These are phyloP conservation scores for Inga leiocalycina DNA, from an alignment of 306 rosid species.

Conservation along the genomic window DNA sequence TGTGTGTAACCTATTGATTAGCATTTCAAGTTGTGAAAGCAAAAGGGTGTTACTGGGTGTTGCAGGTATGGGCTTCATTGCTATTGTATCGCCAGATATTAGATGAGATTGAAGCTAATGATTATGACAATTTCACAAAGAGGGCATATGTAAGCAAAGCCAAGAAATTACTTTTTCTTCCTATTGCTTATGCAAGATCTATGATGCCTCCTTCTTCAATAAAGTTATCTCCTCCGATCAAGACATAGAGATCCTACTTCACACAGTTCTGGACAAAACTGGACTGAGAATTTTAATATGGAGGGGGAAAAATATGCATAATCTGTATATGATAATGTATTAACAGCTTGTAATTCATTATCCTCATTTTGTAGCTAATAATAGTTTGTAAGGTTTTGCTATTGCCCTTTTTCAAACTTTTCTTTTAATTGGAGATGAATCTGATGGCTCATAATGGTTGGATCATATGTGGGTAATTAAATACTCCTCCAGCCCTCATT, in stretches of 20 bases:
- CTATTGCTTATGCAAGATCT: slow-evolving; percentile 51
- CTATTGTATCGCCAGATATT: slow-evolving; percentile 68
- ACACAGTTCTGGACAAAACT: slow-evolving; percentile 28
- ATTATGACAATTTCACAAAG: slow-evolving; percentile 71
- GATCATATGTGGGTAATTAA: not conserved
- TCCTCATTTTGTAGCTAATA: slow-evolving; percentile 32
- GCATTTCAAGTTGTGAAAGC: not conserved
- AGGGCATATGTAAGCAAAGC: slow-evolving; percentile 80
- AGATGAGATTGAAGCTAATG: slow-evolving; percentile 86
- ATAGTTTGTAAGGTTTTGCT: slow-evolving; percentile 5
- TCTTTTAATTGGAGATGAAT: not conserved
- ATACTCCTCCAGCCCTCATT: no score
- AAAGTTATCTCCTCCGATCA: slow-evolving; percentile 34
- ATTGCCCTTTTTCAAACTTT: not conserved
- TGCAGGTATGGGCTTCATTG: slow-evolving; percentile 80
- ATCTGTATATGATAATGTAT: slow-evolving; percentile 37
- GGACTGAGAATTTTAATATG: not conserved
- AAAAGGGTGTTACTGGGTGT: slow-evolving; percentile 23
- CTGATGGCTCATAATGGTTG: not conserved
- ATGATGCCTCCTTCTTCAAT: slow-evolving; percentile 49
- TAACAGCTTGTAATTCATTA: slow-evolving; percentile 28
- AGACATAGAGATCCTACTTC: slow-evolving; percentile 23
- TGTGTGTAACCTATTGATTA: not conserved
- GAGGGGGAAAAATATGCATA: not conserved
- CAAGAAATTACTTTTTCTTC: slow-evolving; percentile 70